Conservation (phyloP, 1,139 yeast species). For the Pichia sp. region DNA sequence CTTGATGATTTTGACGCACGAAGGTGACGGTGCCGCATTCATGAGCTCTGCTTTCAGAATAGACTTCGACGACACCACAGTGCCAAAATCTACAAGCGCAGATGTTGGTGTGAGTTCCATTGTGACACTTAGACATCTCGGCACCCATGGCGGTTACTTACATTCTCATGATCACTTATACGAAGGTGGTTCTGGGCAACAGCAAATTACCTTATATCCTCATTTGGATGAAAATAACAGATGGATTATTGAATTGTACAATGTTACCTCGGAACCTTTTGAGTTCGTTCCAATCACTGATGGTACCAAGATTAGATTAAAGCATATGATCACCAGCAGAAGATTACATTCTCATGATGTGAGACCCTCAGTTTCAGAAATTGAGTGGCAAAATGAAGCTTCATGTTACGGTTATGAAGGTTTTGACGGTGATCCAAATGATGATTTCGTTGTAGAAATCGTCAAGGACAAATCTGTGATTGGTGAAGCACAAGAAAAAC, state of each 20-base stretch:
- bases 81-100: constrained; percentile 69
- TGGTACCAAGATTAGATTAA: constrained; percentile 76
- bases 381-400: constrained; percentile 95
- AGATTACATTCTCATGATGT: constrained; percentile 96
- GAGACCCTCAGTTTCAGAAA: constrained; percentile 86
- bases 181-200: constrained; percentile 92
- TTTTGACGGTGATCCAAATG: constrained; percentile 92
- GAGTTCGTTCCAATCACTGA: constrained; percentile 60
- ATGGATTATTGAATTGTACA: constrained; percentile 75
- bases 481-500: constrained; percentile 55
- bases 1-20: constrained; percentile 61
- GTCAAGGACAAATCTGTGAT: constrained; percentile 53
- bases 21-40: constrained; percentile 87
- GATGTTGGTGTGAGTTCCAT: constrained; percentile 85
- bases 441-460: constrained; percentile 88
- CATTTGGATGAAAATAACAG: constrained; percentile 85
- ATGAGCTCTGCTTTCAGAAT: constrained; percentile 89
- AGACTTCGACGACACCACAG: constrained; percentile 61
- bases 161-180: constrained; percentile 87
- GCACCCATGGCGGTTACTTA: constrained; percentile 89
- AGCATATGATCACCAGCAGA: constrained; percentile 63
- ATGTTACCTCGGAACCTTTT: constrained; percentile 47
- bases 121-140: constrained; percentile 73
- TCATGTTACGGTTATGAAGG: constrained; percentile 90
- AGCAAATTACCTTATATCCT: constrained; percentile 89